Evolutionary conservation across 164 flowering plant genomes (phyloP), one percentile per base, ranked within the genome.

Genomic region (Sedum album): DNA sequence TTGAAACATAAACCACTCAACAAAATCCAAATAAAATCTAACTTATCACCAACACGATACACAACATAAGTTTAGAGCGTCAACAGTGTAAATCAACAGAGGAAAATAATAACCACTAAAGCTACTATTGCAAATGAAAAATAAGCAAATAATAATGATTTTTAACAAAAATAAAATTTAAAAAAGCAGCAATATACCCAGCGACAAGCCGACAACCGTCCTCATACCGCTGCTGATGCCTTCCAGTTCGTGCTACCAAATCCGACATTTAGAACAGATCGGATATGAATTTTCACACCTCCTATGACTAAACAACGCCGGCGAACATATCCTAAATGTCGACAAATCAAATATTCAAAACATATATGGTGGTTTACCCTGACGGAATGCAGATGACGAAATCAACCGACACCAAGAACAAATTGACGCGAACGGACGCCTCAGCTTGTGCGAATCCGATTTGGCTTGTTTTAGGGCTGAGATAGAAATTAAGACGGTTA

Each of bases 221-320:
- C 72, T 85, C 83, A 76, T 89, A 87, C 4, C 88, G 89, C 78
- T 90, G 96, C 72, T 84, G 96, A 76, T 75, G 96, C 39, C 93
- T 88, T 78, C 96, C 96, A 55, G 89, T 90, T 31, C 91, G 85
- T 72, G 90, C 91, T 76, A 89, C 91, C 84, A 89, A 81, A 85
- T 82, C 91, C 76, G 84, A 82, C 91, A 85, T 89, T 30, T 73
- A 51, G n/a, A n/a, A n/a, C n/a, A n/a, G n/a, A 51, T n/a, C 18
- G 51, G n/a, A 15, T 21, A 51, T 51, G 11, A 51, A 5, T 23
- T n/a, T n/a, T n/a, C n/a, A n/a, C n/a, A n/a, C n/a, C n/a, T n/a
- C n/a, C n/a, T n/a, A 4, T 26, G 57, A 13, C 9, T 51, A 1
- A 5, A 6, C 26, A 51, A 20, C 51, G 51, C n/a, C 51, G 18